phyloP scores from a whole-genome alignment of 768 basidiomycete species.

The Pisolithus microcarpus region DNA sequence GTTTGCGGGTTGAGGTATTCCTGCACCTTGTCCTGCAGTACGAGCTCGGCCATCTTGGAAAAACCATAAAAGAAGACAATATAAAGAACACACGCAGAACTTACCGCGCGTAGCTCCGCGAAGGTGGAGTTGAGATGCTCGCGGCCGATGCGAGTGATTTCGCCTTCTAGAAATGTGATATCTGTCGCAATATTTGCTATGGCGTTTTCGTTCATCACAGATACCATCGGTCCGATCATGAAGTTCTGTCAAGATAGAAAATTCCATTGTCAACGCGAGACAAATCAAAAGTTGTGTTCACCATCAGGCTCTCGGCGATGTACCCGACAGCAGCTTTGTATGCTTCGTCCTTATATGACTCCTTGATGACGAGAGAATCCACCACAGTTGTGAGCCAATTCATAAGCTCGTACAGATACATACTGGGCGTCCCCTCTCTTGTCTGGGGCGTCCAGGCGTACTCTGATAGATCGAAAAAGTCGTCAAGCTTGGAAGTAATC shows the following conservation, averaged over 20 bases:
- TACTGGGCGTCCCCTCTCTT: slow-evolving; percentile 75
- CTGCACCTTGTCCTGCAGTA: slow-evolving; percentile 64
- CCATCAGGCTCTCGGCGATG: slow-evolving; percentile 84
- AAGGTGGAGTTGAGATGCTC: slow-evolving; percentile 67
- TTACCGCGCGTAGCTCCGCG: slow-evolving; percentile 69
- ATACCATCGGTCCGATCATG: slow-evolving; percentile 66
- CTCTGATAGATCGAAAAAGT: slow-evolving; percentile 92
- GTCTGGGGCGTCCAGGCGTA: slow-evolving; percentile 84
- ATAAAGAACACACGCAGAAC: slow-evolving; percentile 16
- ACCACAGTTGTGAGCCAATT: slow-evolving; percentile 97
- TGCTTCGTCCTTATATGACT: slow-evolving; percentile 80
- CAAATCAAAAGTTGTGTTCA: slow-evolving; percentile 29
- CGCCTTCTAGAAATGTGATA: slow-evolving; percentile 83
- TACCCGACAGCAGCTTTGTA: slow-evolving; percentile 86
- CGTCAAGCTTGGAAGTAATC: slow-evolving; percentile 87
- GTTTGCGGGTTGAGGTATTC: slow-evolving; percentile 70
- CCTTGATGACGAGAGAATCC: slow-evolving; percentile 79
- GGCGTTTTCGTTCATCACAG: slow-evolving; percentile 82
- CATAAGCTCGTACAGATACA: slow-evolving; percentile 91
- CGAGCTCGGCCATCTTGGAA: slow-evolving; percentile 61
- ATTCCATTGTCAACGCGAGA: neutral
- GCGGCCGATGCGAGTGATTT: slow-evolving; percentile 70
- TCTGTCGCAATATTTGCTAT: slow-evolving; percentile 82
- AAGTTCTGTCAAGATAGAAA: slow-evolving; percentile 48
- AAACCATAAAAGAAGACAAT: slow-evolving; percentile 4